Base-by-base conservation (phyloP, 495 filamentous ascomycete species). In the Physcia stellaris region DNA sequence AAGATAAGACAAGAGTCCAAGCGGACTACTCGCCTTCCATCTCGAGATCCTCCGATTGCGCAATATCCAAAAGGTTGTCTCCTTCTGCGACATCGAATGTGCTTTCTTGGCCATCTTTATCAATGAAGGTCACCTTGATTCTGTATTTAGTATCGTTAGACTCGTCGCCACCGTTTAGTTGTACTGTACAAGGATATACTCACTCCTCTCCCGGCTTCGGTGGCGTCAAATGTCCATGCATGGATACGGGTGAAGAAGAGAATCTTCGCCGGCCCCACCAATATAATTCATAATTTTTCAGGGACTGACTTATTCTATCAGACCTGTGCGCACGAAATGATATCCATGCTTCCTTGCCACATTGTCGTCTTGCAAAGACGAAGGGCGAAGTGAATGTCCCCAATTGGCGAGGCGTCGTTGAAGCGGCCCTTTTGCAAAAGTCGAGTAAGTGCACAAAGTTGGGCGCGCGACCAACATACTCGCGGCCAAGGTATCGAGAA, bases 141-240 rank as follows among this genome's bases (percentile, higher is more conserved):
- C 88, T 96, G 52, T 15, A 35, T 11, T 21, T 10, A 4, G 2
- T n/a, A 20, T 17, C n/a, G n/a, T n/a, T n/a, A n/a, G n/a, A n/a
- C 13, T 42, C 22, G 27, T 20, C n/a, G 21, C 16, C 5, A 6
- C 10, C 4, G 11, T 27, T 17, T 4, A 39, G 2, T 34, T 33
- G 10, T 4, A 24, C 1, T 23, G 27, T 19, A 6, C 27, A 28
- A 1, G 20, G 23, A 15, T 24, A n/a, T 11, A 57, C 78, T 54
- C 68, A 93, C 86, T 94, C 90, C 69, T 95, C 84, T n/a, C 90
- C 90, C 2, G 86, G 73, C 60, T 84, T 87, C 2, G 90, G 88
- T 20, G 83, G 71, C 32, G 71, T 73, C 48, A 93, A 62, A 50
- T 95, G 83, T 21, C 80, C 85, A 55, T 98, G 88, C 24, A 54